These are phyloP conservation scores for Deuterostichococcus epilithicus DNA, from an alignment of 139 green algal genomes.

Conservation along the genomic window DNA sequence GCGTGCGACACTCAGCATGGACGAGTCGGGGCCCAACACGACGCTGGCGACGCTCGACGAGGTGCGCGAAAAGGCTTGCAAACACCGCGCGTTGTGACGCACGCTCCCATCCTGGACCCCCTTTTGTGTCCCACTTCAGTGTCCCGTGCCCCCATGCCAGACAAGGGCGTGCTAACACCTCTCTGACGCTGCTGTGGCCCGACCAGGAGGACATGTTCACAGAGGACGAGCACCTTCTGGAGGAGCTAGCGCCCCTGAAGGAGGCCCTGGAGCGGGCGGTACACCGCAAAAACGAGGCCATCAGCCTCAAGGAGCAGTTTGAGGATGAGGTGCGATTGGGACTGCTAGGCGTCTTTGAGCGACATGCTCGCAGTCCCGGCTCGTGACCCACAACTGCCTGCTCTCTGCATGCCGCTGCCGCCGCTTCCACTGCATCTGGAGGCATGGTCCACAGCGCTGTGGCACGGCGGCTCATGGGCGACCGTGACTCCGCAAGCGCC, in stretches of 20 bases:
- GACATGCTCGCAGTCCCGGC: neutral
- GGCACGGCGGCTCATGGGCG: neutral
- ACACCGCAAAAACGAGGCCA: conserved; percentile 23
- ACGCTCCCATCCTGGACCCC: too few species aligned
- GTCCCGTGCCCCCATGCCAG: too few species aligned
- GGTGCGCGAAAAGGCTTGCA: too few species aligned
- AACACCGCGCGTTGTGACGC: too few species aligned
- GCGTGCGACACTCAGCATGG: neutral
- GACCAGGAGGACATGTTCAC: neutral
- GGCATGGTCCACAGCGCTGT: neutral
- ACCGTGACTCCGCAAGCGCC: neutral
- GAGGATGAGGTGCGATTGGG: conserved; percentile 35
- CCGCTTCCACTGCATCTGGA: neutral
- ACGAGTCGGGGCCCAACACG: neutral
- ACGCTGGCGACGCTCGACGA: neutral
- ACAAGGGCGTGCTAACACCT: too few species aligned
- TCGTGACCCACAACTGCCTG: neutral
- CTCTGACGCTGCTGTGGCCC: neutral
- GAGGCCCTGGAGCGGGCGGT: conserved; percentile 43
- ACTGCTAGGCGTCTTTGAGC: neutral
- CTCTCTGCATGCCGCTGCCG: neutral
- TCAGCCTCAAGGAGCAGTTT: conserved; percentile 37
- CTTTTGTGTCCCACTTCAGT: too few species aligned
- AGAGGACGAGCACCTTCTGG: conserved; percentile 11
- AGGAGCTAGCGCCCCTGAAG: conserved; percentile 47